Evolutionary conservation across 345 rosid genomes (phyloP).

Genomic region (Dipteronia dyeriana): DNA sequence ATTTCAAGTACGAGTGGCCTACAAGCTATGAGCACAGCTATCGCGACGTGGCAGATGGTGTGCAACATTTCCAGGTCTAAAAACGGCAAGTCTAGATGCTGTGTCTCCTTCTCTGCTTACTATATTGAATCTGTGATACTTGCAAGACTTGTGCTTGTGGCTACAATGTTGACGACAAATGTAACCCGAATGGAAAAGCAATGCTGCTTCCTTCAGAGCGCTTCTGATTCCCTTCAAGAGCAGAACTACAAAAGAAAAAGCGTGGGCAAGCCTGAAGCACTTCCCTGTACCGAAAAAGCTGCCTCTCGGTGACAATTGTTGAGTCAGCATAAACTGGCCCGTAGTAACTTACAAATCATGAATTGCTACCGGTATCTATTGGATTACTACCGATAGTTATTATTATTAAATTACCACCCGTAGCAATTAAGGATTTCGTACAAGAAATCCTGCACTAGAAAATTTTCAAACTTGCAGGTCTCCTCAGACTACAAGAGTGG

Average conservation of each 20-base stretch:
- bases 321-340: constrained; percentile 50
- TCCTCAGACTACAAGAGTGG: constrained; percentile 33
- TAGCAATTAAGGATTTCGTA: too few species aligned
- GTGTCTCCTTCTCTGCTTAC: constrained; percentile 62
- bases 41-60: constrained; percentile 59
- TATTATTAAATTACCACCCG: too few species aligned
- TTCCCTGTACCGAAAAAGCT: constrained; percentile 30
- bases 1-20: constrained; percentile 42
- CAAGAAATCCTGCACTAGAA: too few species aligned
- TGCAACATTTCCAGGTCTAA: constrained; percentile 50
- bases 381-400: too few species aligned
- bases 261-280: constrained; percentile 33
- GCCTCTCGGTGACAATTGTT: constrained; percentile 50
- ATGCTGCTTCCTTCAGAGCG: constrained; percentile 43
- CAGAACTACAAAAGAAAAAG: constrained; percentile 39
- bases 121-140: constrained; percentile 50
- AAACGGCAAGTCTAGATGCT: constrained; percentile 38
- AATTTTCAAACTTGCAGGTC: constrained; percentile 39
- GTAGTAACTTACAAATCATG: neutral
- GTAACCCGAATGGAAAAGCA: constrained; percentile 35
- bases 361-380: too few species aligned
- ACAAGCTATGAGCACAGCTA: constrained; percentile 32
- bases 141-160: constrained; percentile 64
- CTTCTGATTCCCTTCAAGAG: constrained; percentile 49
- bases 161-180: constrained; percentile 33